Evolutionary conservation across 1,139 yeast species (phyloP), one percentile per base, ranked within the genome.

Genomic region (Debaryomycetaceae sp.): DNA sequence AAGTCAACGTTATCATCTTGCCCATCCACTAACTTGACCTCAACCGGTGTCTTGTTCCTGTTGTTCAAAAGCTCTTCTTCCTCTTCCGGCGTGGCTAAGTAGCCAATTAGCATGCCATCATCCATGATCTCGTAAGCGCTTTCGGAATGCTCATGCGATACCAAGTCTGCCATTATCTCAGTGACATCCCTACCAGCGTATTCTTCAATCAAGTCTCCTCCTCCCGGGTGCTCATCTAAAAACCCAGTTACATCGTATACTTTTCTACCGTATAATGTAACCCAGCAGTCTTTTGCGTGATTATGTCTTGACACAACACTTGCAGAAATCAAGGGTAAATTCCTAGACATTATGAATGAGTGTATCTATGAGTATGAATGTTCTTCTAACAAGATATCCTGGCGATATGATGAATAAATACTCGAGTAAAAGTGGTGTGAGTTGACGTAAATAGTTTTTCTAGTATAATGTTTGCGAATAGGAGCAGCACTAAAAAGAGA

Each of bases 141-240:
- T 55, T 87, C 95, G 2, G 92, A 83, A 63, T 89, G 96, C 41
- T 75, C 79, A 58, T 89, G 96, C 29, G 83, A 72, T 4, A 56
- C 60, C 14, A 68, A 61, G 55, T 87, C 94, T n/a, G 83, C 79
- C 79, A 91, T 73, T 36, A 87, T 80, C 34, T 73, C 76, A 9
- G 97, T 86, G 47, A 89, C 72, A 58, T 92, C 98, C 57, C 81
- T 75, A 36, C 97, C 96, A 11, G 88, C 92, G 57, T 82, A 79
- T 4, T 87, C 91, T 41, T 75, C 53, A 43, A 92, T 78, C 32
- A 86, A 58, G 41, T 87, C 91, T 4, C 77, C 80, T 13, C 96
- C 97, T 41, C 87, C 96, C 0, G 97, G 96, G 59, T 89, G 96
- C 51, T 85, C 91, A 30, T 81, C 83, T 34, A 89, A 56, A 52